Evolutionary conservation across 768 basidiomycete species (phyloP).

Genomic region (Boletellus emodensis): DNA sequence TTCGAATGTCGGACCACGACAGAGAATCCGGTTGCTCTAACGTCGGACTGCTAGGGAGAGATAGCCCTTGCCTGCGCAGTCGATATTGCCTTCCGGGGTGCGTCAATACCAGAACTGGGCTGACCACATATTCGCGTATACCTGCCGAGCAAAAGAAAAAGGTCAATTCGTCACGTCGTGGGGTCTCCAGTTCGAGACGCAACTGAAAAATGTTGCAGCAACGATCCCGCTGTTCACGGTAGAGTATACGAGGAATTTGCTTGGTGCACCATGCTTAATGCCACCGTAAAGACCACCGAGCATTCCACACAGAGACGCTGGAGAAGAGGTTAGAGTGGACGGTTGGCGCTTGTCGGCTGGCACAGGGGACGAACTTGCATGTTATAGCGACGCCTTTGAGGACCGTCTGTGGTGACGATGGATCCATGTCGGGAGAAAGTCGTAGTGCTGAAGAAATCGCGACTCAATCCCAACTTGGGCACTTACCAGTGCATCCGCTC

Average conservation of each 20-base stretch:
- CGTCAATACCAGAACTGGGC: conserved; percentile 51
- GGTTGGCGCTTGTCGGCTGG: conserved; percentile 4
- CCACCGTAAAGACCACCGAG: conserved; percentile 44
- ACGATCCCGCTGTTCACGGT: conserved; percentile 70
- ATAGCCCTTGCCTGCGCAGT: conserved; percentile 33
- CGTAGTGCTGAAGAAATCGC: background rate
- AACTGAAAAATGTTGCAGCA: conserved; percentile 77
- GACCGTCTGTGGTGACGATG: conserved; percentile 40
- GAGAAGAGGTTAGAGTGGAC: conserved; percentile 23
- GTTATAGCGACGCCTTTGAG: conserved; percentile 57
- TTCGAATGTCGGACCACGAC: conserved; percentile 53
- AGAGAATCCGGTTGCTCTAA: conserved; percentile 14
- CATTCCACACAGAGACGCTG: conserved; percentile 56
- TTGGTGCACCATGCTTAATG: conserved; percentile 44
- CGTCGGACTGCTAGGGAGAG: conserved; percentile 22
- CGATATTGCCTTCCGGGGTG: conserved; percentile 48
- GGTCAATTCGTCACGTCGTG: background rate
- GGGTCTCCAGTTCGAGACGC: conserved; percentile 20
- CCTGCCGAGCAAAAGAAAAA: conserved; percentile 37
- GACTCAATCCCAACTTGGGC: background rate
- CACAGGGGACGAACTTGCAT: conserved; percentile 70
- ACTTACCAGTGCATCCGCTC: background rate
- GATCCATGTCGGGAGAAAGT: conserved; percentile 20
- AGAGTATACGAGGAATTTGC: conserved; percentile 52
- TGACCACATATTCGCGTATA: conserved; percentile 70